Conservation (phyloP, 176 grass and related monocot species). For the Puya raimondii region DNA sequence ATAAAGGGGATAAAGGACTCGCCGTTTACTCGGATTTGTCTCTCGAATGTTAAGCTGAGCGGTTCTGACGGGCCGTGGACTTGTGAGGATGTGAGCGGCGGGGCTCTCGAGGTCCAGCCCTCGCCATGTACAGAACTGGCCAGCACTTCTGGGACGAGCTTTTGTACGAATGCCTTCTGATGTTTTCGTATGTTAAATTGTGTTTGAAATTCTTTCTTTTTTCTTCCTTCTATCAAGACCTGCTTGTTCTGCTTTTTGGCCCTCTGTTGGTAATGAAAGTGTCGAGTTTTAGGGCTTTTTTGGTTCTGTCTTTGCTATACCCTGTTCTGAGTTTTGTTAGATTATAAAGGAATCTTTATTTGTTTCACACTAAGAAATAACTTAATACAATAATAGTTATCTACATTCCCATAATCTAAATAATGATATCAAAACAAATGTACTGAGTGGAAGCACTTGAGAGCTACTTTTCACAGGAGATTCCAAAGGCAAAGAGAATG, state of each 20-base stretch:
- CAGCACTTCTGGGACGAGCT: slow-evolving; percentile 40
- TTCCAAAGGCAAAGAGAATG: too few species aligned
- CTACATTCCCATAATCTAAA: too few species aligned
- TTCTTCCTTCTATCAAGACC: neutral
- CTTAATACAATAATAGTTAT: too few species aligned
- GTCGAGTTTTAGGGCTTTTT: too few species aligned
- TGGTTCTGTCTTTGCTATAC: too few species aligned
- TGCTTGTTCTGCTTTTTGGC: neutral
- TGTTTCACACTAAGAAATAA: too few species aligned
- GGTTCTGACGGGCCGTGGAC: slow-evolving; percentile 34
- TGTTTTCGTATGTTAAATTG: slow-evolving; percentile 4
- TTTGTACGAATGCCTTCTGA: slow-evolving; percentile 57
- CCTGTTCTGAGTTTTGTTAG: too few species aligned
- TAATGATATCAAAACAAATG: too few species aligned
- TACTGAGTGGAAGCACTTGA: too few species aligned
- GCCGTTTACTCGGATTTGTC: slow-evolving; percentile 62
- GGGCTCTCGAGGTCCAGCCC: slow-evolving; percentile 55
- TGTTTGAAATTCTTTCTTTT: neutral
- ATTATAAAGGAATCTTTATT: too few species aligned
- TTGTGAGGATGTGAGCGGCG: slow-evolving; percentile 65
- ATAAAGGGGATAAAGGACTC: slow-evolving; percentile 68
- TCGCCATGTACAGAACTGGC: slow-evolving; percentile 55
- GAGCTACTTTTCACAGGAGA: too few species aligned
- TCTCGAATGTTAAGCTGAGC: slow-evolving; percentile 56
- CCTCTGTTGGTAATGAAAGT: too few species aligned